Evolutionary conservation across 75 land plant species (phyloP), one percentile per base, ranked within the genome.

Genomic region (Picea sitchensis): DNA sequence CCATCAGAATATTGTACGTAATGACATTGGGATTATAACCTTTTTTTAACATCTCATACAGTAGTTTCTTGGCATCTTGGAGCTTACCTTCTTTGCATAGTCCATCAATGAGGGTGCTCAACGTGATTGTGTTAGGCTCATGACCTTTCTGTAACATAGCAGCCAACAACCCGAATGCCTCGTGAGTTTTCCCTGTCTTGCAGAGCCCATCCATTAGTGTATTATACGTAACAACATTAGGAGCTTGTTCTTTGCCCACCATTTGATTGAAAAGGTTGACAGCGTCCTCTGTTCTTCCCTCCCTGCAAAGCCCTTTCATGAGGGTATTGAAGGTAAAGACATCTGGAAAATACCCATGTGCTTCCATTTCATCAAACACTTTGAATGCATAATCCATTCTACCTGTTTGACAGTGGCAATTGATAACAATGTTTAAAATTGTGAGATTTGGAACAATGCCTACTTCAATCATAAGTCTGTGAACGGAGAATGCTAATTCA

Each of bases 171-270:
- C 31, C 51, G 41, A 63, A 32, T 21, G 82, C 86, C 38, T 80
- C 79, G 56, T 80, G 68, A 18, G 80, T 76, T 34, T 32, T 76
- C 36, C 82, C 78, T 3, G 26, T 51, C 68, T 76, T 58, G 76
- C 75, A 80, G 41, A 84, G 44, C 47, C 80, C 82, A 77, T 84
- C 23, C 2, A 84, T 80, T 87, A 91, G 83, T 58, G 87, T 77
- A 84, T 95, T 95, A 79, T 90, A 91, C 0, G 92, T 90, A 6
- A 77, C 85, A 1, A 87, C 84, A 85, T 83, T 90, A 0, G 98
- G 95, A 34, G 41, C 61, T 80, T 73, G 83, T 2, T 76, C 84
- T 9, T 13, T 36, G 14, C 77, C 78, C 34, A 51, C 81, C 57
- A 41, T 41, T 41, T 41, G 44, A 41, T 41, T 41, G 44, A 41